These are phyloP conservation scores for Yarrowia osloensis DNA, from an alignment of 805 yeast genomes.

Conservation along the genomic window DNA sequence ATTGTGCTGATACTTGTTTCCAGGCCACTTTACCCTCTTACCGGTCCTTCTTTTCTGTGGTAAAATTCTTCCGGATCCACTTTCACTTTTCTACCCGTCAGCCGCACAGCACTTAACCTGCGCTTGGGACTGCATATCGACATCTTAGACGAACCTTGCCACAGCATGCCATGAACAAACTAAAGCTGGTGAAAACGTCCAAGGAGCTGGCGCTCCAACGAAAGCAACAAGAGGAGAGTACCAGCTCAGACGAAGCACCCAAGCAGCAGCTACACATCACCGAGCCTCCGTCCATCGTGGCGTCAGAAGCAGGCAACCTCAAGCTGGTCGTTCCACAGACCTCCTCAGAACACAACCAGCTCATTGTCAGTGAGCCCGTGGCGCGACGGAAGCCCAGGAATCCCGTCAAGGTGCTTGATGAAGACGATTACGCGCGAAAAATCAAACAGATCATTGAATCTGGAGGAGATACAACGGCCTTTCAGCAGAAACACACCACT, in stretches of 20 bases:
- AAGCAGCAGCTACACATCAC: conserved; percentile 4
- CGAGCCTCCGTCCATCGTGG: background rate
- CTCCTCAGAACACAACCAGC: background rate
- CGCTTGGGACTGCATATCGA: background rate
- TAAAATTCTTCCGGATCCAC: background rate
- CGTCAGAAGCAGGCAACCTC: conserved; percentile 14
- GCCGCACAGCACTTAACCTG: background rate
- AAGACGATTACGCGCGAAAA: conserved; percentile 38
- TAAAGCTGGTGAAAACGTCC: conserved; percentile 21
- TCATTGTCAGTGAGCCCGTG: conserved; percentile 11
- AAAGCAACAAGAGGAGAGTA: background rate
- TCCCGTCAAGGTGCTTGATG: conserved; percentile 36
- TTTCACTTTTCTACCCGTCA: background rate
- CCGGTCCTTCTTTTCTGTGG: too few species aligned
- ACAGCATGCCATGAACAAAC: conserved; percentile 11
- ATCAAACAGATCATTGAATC: conserved; percentile 36
- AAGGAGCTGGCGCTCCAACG: background rate
- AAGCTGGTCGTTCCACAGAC: conserved; percentile 1
- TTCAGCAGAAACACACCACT: conserved; percentile 39
- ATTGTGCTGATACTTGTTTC: too few species aligned
- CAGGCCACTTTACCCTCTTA: too few species aligned
- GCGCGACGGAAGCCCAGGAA: background rate
- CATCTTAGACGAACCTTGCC: background rate
- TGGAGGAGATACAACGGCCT: conserved; percentile 31
- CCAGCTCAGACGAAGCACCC: background rate